Percentiles rank a stretch among this genome's conserved stretches.
Conservation (phyloP, 2,329 filamentous ascomycete species). For the Fusarium sp. region DNA sequence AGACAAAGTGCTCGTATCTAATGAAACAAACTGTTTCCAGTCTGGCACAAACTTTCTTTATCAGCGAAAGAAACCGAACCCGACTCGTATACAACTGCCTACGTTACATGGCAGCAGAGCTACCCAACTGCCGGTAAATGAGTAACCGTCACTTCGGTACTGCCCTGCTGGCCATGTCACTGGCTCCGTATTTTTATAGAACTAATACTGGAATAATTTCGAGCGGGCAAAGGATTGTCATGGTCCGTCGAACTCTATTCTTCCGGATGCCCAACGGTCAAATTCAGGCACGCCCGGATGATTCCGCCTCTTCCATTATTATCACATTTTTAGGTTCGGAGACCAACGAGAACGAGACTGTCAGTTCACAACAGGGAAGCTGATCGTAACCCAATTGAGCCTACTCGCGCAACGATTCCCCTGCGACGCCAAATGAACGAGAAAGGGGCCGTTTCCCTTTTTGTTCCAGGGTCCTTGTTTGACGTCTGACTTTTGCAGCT, state of each 20-base stretch:
- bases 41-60: not conserved
- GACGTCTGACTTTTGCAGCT: slow-evolving; percentile 13
- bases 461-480: slow-evolving; percentile 22
- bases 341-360: slow-evolving; percentile 1
- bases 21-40: not conserved
- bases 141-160: slow-evolving; percentile 19
- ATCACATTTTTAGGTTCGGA: not conserved
- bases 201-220: not conserved
- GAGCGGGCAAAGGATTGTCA: not conserved
- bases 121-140: slow-evolving; percentile 39
- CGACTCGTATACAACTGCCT: slow-evolving; percentile 13
- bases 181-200: not conserved
- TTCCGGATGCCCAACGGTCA: not conserved
- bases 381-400: slow-evolving; percentile 38
- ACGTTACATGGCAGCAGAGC: slow-evolving; percentile 32
- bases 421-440: slow-evolving; percentile 30
- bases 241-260: not conserved
- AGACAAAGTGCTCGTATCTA: not conserved
- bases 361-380: slow-evolving; percentile 6
- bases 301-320: not conserved
- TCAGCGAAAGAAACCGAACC: not conserved
- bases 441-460: slow-evolving; percentile 32
- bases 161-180: not conserved
- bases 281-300: slow-evolving; percentile 2
- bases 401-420: slow-evolving; percentile 33